These are phyloP conservation scores for Hylodesmum podocarpum DNA, from an alignment of 306 rosid species.

Conservation along the genomic window DNA sequence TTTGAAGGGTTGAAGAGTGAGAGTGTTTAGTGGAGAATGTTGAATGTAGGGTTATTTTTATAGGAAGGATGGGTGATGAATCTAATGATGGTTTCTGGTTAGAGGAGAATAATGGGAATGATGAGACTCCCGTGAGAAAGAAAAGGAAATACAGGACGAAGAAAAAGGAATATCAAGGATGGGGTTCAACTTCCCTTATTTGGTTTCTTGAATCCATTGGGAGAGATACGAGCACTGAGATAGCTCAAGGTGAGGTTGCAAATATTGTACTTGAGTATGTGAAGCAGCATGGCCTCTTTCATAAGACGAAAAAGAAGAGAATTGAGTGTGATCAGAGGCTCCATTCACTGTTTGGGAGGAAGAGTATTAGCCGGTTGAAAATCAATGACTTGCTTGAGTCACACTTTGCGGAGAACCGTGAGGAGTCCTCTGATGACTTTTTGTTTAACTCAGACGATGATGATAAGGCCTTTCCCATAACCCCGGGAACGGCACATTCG, in stretches of 20 bases:
- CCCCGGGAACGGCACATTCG: background rate
- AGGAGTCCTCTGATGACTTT: conserved; percentile 38
- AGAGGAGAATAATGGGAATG: conserved; percentile 38
- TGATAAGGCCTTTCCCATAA: conserved; percentile 19
- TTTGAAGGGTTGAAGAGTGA: background rate
- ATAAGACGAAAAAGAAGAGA: conserved; percentile 63
- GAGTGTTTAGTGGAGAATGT: conserved; percentile 2
- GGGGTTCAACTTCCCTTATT: conserved; percentile 72
- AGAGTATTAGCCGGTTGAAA: conserved; percentile 57
- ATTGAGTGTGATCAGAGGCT: conserved; percentile 62
- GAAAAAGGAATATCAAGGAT: conserved; percentile 62
- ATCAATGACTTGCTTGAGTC: conserved; percentile 61
- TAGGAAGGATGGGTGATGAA: conserved; percentile 26
- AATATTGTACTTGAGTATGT: conserved; percentile 59
- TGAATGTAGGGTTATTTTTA: conserved; percentile 9
- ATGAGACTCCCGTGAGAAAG: conserved; percentile 25
- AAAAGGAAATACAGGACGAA: conserved; percentile 48
- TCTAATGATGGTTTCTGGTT: conserved; percentile 27
- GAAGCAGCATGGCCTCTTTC: conserved; percentile 40
- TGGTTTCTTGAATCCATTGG: conserved; percentile 66
- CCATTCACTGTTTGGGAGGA: conserved; percentile 61
- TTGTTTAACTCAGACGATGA: conserved; percentile 42
- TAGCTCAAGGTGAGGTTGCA: conserved; percentile 59
- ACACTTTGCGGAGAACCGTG: conserved; percentile 60
- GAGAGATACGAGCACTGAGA: conserved; percentile 42